Evolutionary conservation across 2,329 filamentous ascomycete species (phyloP), one percentile per base, ranked within the genome.

Genomic region (Cladorrhinum sp.): DNA sequence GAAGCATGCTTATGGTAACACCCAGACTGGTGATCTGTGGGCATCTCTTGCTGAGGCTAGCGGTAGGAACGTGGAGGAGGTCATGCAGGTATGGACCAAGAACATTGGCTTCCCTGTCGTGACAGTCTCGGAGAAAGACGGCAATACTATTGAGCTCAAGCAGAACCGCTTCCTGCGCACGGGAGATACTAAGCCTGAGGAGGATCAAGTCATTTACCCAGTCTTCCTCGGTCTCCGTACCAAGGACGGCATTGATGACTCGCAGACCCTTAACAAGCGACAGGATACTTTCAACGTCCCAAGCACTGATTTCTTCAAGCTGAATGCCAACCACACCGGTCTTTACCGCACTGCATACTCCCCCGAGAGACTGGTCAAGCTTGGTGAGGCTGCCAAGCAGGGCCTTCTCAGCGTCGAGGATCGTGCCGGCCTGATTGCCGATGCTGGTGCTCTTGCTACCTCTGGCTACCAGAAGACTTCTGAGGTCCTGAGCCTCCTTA

Each of bases 41-140:
- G 86, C 89, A 61, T 90, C 93, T 30, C 82, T 98, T 48, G 89
- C 88, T 63, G 88, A 93, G 64, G 94, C 92, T 18, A 96, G 92
- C 71, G 93, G 93, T 63, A 96, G 97, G 78, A 89, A 93, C 56
- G 89, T 98, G 16, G 87, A 92, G 70, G 85, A 91, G 64, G 89
- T 97, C 60, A 97, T 97, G 88, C 89, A 92, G 58, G 91, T 94
- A 66, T 98, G 94, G 94, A 98, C 94, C 56, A 97, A 96, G 82
- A 89, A 96, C 70, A 90, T 98, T 60, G 94, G 94, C 57, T 97
- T 89, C 77, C 94, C 94, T 0, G 93, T 98, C 42, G 84, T 98
- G 51, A 89, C 89, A 7, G 92, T 98, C 26, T 91, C 89, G 0
- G 91, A 94, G 74, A 85, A 90, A 59, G 79, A 81, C 24, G 82